Base-by-base conservation (phyloP, 805 yeast species). In the Osmozyma mogii region DNA sequence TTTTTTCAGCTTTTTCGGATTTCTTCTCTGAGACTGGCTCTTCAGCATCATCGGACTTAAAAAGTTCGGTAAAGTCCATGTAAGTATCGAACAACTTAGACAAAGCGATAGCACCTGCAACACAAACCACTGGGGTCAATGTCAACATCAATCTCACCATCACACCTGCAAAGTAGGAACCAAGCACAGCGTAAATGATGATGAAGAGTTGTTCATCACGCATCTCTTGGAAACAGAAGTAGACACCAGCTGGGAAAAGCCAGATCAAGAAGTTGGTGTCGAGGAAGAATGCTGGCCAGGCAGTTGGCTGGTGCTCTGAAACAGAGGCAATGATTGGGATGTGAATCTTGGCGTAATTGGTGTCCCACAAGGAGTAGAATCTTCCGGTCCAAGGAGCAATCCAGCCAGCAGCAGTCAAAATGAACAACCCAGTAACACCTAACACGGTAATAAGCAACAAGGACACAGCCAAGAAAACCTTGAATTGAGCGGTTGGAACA, bases 321-420 rank as follows among this genome's bases (percentile, higher is more conserved):
- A 92, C 98, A 3, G 96, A 88, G 2, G 99, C 98, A 59, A 92
- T 92, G 52, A 92, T 92, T 25, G 98, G 99, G 48, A 92, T 92
- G 54, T 92, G 98, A 43, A 92, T 83, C 65, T 88, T 89, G 39
- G 99, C 99, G 51, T 94, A 92, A 56, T 73, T 81, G 4, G 98
- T 92, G 56, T 92, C 98, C 98, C 98, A 92, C 44, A 94, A 64
- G 2, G 97, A 88, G 62, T 92, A 92, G 67, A 92, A 94, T 61
- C 99, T 81, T 44, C 99, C 99, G 8, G 96, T 87, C 98, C 99
- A 92, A 32, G 99, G 99, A 21, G 97, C 96, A 57, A 94, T 92
- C 56, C 81, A 76, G 4, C 96, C 98, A 31, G 85, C 66, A 37
- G 83, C 81, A 11, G 99, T 92, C 44, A 94, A 77, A 11, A 71